A percentile compares a stretch with the other conserved stretches of the same genome.
These are phyloP conservation scores for Gentiana dahurica DNA, from an alignment of 257 asterid genomes.

Conservation along the genomic window DNA sequence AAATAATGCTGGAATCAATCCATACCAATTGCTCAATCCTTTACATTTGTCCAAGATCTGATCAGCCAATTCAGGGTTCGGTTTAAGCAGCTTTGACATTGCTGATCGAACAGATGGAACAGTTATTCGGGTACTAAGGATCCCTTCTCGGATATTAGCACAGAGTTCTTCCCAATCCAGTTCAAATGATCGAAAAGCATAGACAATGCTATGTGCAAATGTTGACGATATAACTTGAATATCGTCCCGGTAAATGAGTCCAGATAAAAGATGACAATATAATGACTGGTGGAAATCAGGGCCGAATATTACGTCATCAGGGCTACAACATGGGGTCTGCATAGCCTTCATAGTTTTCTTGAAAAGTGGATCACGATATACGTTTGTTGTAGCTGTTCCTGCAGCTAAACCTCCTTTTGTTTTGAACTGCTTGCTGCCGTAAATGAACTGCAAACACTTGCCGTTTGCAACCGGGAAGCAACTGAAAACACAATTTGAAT, in stretches of 20 bases:
- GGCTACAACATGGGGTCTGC: conserved; percentile 86
- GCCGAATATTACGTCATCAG: conserved; percentile 91
- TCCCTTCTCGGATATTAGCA: conserved; percentile 56
- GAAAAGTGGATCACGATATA: conserved; percentile 54
- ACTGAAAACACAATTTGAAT: conserved; percentile 23
- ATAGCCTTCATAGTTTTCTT: conserved; percentile 72
- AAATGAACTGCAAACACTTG: conserved; percentile 82
- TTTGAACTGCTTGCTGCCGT: conserved; percentile 80
- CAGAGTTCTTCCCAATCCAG: conserved; percentile 68
- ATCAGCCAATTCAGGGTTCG: conserved; percentile 63
- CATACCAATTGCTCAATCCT: conserved; percentile 69
- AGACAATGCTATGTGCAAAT: conserved; percentile 83
- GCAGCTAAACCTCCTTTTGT: conserved; percentile 95
- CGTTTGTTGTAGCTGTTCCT: conserved; percentile 94
- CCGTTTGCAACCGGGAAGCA: conserved; percentile 65
- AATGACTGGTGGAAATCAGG: conserved; percentile 78
- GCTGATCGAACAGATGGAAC: conserved; percentile 70
- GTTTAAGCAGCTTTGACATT: conserved; percentile 42
- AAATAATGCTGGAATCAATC: conserved; percentile 54
- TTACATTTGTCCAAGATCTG: conserved; percentile 26
- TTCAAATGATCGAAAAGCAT: conserved; percentile 77
- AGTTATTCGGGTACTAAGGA: conserved; percentile 40
- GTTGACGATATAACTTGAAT: conserved; percentile 80
- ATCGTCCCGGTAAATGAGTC: conserved; percentile 55
- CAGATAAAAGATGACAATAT: conserved; percentile 84